Base-by-base conservation (phyloP, 148 eudicot genomes). In the Chenopodium berlandieri region DNA sequence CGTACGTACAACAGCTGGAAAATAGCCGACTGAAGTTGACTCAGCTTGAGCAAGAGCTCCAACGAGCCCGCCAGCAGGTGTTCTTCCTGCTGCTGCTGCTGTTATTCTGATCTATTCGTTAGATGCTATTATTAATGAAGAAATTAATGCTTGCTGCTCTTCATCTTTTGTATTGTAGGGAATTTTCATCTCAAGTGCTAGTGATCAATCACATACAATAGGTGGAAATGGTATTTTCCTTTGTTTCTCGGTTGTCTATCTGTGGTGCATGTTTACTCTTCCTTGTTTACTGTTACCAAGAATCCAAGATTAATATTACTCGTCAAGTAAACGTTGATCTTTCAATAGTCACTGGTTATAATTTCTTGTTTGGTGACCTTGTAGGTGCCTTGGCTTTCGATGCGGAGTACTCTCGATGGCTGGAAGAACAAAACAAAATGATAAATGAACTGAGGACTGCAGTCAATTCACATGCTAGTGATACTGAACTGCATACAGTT, bases 341-440 rank as follows among this genome's bases (percentile, higher is more conserved):
- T 34, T 65, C n/a, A 66, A 11, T 56, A 71, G 34, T 65, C 64
- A 81, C 64, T 34, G 37, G 11, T 30, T 44, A n/a, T 9, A 25
- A 58, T 8, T 44, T 75, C 9, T 31, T 81, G 14, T 13, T 63
- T 74, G 40, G 71, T 27, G 20, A 10, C 73, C 25, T 47, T 84
- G 80, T 86, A 94, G 99, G 98, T 58, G 94, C 98, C 52, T 81
- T 94, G 93, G 94, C 98, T 48, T 96, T 96, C 88, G 97, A 94
- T 83, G 93, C 85, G 25, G 99, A 96, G 85, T 92, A 96, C 84
- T 83, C 97, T 54, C 86, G 99, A 60, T 96, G 99, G 99, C 47
- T 87, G 54, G 99, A 96, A 87, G 99, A 96, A 79, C 97, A 91
- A 20, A 96, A 87, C 83, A 86, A 85, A 79, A 88, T 85, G 17